Conservation (phyloP, 106 monocot species). For the Dioscorea dumetorum region DNA sequence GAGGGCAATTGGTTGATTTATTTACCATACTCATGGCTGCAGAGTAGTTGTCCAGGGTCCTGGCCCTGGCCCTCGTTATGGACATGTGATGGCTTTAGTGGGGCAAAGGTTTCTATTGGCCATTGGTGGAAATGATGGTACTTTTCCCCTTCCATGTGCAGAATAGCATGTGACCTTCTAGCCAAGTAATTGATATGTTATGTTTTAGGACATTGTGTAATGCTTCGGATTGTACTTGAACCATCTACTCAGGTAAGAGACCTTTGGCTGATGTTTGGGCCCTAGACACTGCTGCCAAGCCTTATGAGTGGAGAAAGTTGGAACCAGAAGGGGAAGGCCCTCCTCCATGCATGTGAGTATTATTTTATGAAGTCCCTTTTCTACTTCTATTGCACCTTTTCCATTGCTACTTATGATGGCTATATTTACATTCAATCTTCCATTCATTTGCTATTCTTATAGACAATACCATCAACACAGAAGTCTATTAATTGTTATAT, state of each 20-base stretch:
- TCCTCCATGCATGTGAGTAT: slow-evolving; percentile 96
- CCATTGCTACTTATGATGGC: no score
- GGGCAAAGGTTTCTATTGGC: slow-evolving; percentile 95
- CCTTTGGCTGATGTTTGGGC: slow-evolving; percentile 99
- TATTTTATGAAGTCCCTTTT: no score
- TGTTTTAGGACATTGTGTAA: no score
- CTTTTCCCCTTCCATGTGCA: background rate
- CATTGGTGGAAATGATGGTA: slow-evolving; percentile 99
- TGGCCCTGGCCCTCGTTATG: slow-evolving; percentile 96
- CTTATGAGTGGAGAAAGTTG: slow-evolving; percentile 96
- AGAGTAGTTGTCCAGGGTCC: slow-evolving; percentile 99
- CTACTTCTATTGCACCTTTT: no score
- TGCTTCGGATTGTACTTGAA: no score
- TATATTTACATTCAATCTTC: no score
- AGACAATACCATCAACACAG: no score
- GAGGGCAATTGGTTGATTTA: no score
- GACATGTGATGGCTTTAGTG: slow-evolving; percentile 99
- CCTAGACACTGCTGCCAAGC: slow-evolving; percentile 97
- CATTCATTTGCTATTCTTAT: no score
- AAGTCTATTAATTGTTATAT: no score
- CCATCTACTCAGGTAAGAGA: slow-evolving; percentile 59
- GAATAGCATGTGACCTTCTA: background rate
- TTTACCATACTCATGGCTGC: background rate
- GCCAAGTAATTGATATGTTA: no score
- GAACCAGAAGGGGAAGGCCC: slow-evolving; percentile 99